Percentiles rank a stretch among this genome's conserved stretches.
Evolutionary conservation across 148 eudicot species (phyloP).

Genomic region (Fallopia convolvulus): DNA sequence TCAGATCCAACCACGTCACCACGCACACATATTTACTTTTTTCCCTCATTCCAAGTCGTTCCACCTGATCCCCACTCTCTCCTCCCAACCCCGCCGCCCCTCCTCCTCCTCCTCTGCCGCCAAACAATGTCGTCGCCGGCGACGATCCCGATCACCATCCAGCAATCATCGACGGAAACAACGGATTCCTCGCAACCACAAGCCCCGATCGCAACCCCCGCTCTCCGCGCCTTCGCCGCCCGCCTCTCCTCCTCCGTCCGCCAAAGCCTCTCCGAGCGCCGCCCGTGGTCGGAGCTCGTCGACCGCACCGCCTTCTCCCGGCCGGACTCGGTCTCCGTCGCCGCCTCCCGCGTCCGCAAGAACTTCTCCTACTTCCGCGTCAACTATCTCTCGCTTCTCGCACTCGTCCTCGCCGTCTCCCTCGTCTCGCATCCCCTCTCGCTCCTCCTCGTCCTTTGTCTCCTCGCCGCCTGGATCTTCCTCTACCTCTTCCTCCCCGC

Average conservation of each 20-base stretch:
- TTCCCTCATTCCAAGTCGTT: background rate
- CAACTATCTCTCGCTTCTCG: constrained; percentile 40
- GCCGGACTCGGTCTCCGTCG: constrained; percentile 36
- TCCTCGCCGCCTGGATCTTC: constrained; percentile 53
- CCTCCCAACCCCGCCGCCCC: background rate
- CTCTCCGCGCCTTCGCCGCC: constrained; percentile 30
- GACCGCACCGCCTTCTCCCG: constrained; percentile 42
- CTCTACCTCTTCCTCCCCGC: constrained; percentile 48
- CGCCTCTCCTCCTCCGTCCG: constrained; percentile 24
- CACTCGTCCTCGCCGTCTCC: constrained; percentile 37
- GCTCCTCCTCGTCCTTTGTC: constrained; percentile 31
- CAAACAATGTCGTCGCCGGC: constrained; percentile 8
- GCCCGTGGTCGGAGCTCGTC: constrained; percentile 47
- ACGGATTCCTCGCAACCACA: background rate
- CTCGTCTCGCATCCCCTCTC: constrained; percentile 53
- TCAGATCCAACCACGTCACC: too few species aligned
- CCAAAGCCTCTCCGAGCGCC: constrained; percentile 33
- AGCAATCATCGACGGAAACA: background rate
- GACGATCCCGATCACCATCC: constrained; percentile 3
- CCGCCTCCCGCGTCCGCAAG: constrained; percentile 34
- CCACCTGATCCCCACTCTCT: background rate
- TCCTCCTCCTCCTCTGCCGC: background rate
- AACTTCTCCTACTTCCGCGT: constrained; percentile 48
- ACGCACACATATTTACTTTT: too few species aligned
- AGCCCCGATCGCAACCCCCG: constrained; percentile 18